These are phyloP conservation scores for Sarocladium strictum DNA, from an alignment of 2,329 filamentous ascomycete species.

Conservation along the genomic window DNA sequence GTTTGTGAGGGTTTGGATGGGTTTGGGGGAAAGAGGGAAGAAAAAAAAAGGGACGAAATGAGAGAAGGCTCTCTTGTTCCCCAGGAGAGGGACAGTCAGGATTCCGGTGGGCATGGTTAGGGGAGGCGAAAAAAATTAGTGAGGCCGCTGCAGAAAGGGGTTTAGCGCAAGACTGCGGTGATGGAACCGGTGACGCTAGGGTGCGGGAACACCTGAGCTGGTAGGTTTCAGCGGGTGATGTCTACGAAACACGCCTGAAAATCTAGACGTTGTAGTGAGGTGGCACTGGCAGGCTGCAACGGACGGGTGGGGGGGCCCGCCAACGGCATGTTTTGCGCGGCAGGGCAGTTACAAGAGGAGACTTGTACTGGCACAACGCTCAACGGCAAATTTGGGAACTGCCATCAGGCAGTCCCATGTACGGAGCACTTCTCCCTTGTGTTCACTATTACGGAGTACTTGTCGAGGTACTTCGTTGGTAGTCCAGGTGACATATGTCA, in stretches of 20 bases:
- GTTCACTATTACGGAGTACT: too few relatives aligned
- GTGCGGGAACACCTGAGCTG: slow-evolving; percentile 1
- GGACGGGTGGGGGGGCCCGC: background rate
- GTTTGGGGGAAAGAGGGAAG: slow-evolving; percentile 12
- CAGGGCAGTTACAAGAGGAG: too few relatives aligned
- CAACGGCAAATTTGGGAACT: too few relatives aligned
- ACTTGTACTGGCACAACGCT: too few relatives aligned
- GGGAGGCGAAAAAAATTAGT: slow-evolving; percentile 14
- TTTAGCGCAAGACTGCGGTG: slow-evolving; percentile 10
- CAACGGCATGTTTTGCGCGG: background rate
- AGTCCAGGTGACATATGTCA: background rate
- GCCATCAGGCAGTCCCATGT: too few relatives aligned
- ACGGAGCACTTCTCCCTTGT: too few relatives aligned
- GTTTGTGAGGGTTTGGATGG: slow-evolving; percentile 19
- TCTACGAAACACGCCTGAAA: too few relatives aligned
- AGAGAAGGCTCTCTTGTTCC: background rate
- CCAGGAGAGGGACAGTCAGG: background rate
- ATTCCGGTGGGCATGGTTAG: background rate
- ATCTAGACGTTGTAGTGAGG: background rate
- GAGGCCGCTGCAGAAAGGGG: slow-evolving; percentile 8
- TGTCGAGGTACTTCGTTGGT: background rate
- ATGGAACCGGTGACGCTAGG: background rate
- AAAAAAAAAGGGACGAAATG: slow-evolving; percentile 9
- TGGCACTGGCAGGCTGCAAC: background rate
- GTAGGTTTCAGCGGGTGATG: background rate